Percentiles rank a stretch among this genome's conserved stretches.
Conservation (phyloP, 2,329 filamentous ascomycete genomes). For the Fusarium azukiicola region DNA sequence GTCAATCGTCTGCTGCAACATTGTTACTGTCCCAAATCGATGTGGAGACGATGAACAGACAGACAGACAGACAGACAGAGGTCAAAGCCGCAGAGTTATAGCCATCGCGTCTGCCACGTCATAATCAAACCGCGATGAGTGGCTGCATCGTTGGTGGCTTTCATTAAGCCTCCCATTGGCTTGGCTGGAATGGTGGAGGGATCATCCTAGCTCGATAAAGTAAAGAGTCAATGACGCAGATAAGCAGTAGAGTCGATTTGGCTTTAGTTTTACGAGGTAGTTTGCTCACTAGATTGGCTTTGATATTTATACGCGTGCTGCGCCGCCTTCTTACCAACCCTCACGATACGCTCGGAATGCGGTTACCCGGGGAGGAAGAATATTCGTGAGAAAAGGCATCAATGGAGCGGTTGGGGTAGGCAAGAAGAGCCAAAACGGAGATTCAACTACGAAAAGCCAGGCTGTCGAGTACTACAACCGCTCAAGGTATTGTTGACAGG, state of each 20-base stretch:
- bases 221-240: not conserved
- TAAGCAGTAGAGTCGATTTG: slow-evolving; percentile 1
- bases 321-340: not conserved
- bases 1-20: slow-evolving; percentile 15
- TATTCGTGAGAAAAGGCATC: no score
- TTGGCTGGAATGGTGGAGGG: not conserved
- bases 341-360: not conserved
- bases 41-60: not conserved
- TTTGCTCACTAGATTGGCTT: not conserved
- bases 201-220: not conserved
- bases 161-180: not conserved
- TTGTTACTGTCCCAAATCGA: not conserved
- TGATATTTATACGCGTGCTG: not conserved
- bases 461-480: no score
- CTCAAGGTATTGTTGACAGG: no score
- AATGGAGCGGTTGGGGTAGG: no score
- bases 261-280: not conserved
- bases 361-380: no score
- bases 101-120: not conserved
- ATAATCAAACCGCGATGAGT: slow-evolving; percentile 3
- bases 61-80: not conserved
- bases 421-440: no score
- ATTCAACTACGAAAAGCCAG: no score
- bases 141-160: not conserved
- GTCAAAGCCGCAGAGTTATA: not conserved